Evolutionary conservation across 306 rosid genomes (phyloP).

Genomic region (Cicer bijugum): DNA sequence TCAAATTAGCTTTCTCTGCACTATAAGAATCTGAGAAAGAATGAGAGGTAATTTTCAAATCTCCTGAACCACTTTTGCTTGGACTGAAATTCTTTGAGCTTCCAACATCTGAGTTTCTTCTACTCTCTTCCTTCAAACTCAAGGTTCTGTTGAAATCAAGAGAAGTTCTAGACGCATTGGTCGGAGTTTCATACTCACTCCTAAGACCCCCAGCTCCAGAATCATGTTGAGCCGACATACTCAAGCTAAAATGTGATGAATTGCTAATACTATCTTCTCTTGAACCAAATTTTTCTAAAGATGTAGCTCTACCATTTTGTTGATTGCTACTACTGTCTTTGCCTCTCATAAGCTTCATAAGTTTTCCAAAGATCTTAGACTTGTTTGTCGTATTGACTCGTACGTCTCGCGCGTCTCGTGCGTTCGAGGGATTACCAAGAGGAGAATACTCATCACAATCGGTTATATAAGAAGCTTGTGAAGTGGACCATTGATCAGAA

Average conservation of each 20-base stretch:
- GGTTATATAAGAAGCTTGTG: slow-evolving; percentile 64
- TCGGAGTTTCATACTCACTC: slow-evolving; percentile 48
- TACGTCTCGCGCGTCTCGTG: background rate
- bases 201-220: slow-evolving; percentile 44
- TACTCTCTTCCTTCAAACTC: slow-evolving; percentile 50
- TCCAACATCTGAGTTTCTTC: slow-evolving; percentile 48
- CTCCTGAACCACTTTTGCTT: slow-evolving; percentile 40
- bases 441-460: slow-evolving; percentile 63
- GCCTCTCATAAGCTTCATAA: slow-evolving; percentile 63
- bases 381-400: slow-evolving; percentile 49
- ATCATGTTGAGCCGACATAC: slow-evolving; percentile 44
- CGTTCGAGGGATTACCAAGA: slow-evolving; percentile 50
- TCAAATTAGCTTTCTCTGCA: slow-evolving; percentile 56
- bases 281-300: slow-evolving; percentile 51
- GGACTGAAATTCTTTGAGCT: slow-evolving; percentile 48
- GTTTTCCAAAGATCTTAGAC: slow-evolving; percentile 60
- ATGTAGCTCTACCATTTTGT: slow-evolving; percentile 24
- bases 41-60: slow-evolving; percentile 42
- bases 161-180: slow-evolving; percentile 47
- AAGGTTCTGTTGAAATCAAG: slow-evolving; percentile 47
- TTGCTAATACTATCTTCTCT: slow-evolving; percentile 43
- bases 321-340: slow-evolving; percentile 49
- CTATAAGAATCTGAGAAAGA: slow-evolving; percentile 48
- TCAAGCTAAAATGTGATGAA: slow-evolving; percentile 49
- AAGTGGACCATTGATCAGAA: slow-evolving; percentile 76